These are phyloP conservation scores for Abelmoschus esculentus DNA, from an alignment of 345 rosid genomes.

Conservation along the genomic window DNA sequence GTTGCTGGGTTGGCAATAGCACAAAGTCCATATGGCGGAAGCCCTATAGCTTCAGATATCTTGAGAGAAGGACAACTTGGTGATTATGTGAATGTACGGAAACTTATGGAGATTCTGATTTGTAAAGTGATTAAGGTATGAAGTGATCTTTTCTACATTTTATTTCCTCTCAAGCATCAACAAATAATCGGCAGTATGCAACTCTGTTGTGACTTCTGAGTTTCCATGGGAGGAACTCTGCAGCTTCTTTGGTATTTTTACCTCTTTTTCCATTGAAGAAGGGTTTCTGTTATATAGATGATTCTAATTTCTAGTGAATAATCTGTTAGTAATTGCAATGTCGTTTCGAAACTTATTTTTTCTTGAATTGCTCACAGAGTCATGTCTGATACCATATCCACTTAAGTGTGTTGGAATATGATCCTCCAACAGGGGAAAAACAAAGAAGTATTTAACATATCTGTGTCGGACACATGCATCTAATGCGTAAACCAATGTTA, in stretches of 20 bases:
- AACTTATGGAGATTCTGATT: conserved; percentile 79
- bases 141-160: background rate
- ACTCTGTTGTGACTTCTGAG: no score
- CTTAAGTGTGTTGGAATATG: background rate
- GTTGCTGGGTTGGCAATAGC: conserved; percentile 60
- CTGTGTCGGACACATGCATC: background rate
- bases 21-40: conserved; percentile 95
- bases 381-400: background rate
- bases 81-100: conserved; percentile 74
- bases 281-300: no score
- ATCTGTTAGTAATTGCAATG: no score
- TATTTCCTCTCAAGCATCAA: background rate
- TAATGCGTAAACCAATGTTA: background rate
- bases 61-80: conserved; percentile 94
- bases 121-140: conserved; percentile 89
- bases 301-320: no score
- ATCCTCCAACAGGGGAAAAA: background rate
- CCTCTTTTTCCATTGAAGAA: no score
- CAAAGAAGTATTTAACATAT: background rate
- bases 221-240: no score
- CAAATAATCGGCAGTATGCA: background rate
- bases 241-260: no score
- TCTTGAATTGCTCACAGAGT: background rate
- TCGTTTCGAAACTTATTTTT: background rate
- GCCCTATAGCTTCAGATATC: conserved; percentile 90